A percentile compares a stretch with the other conserved stretches of the same genome.
Evolutionary conservation across 2,329 filamentous ascomycete genomes (phyloP).

Genomic region (Mycosphaerelloides madeirae): DNA sequence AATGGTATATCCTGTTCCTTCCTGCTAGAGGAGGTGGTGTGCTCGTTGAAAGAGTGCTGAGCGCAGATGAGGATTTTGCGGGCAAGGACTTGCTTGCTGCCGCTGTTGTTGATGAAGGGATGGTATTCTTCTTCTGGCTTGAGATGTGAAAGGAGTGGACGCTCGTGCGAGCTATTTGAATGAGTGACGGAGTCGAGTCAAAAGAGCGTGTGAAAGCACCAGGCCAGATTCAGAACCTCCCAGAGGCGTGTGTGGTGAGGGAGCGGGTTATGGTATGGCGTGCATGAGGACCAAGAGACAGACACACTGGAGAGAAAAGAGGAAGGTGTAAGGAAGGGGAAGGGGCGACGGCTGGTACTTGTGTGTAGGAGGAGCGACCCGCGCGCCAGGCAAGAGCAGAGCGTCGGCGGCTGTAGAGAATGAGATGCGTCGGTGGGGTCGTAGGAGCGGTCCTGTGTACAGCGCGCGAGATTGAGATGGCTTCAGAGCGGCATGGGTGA

Average conservation of each 20-base stretch:
- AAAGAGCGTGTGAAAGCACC: constrained; percentile 26
- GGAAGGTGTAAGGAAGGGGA: constrained; percentile 1
- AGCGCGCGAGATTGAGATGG: too few species aligned
- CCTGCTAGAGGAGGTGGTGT: constrained; percentile 4
- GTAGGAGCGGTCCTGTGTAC: too few species aligned
- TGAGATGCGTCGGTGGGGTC: too few species aligned
- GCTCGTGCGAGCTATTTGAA: constrained; percentile 18
- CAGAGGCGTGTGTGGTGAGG: constrained; percentile 20
- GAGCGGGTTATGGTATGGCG: constrained; percentile 11
- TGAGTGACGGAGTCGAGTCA: constrained; percentile 17
- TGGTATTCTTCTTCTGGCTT: too few species aligned
- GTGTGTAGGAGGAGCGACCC: not conserved
- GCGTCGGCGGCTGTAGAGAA: too few species aligned
- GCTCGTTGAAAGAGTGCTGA: constrained; percentile 3
- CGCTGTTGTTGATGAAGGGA: too few species aligned
- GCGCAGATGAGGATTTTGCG: too few species aligned
- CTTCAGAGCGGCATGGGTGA: too few species aligned
- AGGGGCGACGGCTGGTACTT: not conserved
- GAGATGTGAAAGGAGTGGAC: constrained; percentile 18
- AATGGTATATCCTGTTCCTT: too few species aligned
- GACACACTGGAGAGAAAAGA: constrained; percentile 4
- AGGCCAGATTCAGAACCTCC: constrained; percentile 26
- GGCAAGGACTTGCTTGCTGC: too few species aligned
- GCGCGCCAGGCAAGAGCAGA: too few species aligned
- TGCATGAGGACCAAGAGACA: constrained; percentile 18